Base-by-base conservation (phyloP, 2,329 filamentous ascomycete species). In the Aspergillus carbonarius region DNA sequence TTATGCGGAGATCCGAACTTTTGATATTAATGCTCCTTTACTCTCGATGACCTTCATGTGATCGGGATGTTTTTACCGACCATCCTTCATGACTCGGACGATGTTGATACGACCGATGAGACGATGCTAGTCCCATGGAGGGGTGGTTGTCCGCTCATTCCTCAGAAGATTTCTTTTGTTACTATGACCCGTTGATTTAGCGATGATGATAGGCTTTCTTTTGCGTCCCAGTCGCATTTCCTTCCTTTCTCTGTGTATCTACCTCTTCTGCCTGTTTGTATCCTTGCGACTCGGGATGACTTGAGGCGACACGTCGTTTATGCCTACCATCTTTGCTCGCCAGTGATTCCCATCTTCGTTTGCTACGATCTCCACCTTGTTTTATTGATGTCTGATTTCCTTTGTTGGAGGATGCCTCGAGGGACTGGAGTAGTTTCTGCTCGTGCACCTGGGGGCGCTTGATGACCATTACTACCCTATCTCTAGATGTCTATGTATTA, bases 121-220 rank as follows among this genome's bases (percentile, higher is more conserved):
- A 50, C 32, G 9, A 44, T 47, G 23, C 47, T 44, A 32, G 42
- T 34, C 27, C 48, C 32, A 23, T 32, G 17, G 48, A 52, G 35
- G 58, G 61, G 55, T 39, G 61, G 61, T 58, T 37, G 42, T 50
- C 61, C 63, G 46, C 58, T 63, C 63, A 39, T 62, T 65, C 48
- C 39, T 23, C 9, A 27, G 10, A 15, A 18, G 20, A 53, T 64
- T 64, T 61, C 61, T 49, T 65, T 60, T 62, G 59, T 63, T 58
- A 17, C 18, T 18, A 18, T 57, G 54, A 55, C 30, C 35, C 50
- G 49, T 52, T 48, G 44, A 60, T 58, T 60, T 56, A 63, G 59
- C 59, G 63, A 57, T 55, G 42, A 56, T 59, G 47, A 42, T 57
- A 59, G 23, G 51, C 54, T 59, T 61, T 27, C 15, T 37, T 37